phyloP scores from a whole-genome alignment of 495 filamentous ascomycete genomes.

The Cercophora samala region DNA sequence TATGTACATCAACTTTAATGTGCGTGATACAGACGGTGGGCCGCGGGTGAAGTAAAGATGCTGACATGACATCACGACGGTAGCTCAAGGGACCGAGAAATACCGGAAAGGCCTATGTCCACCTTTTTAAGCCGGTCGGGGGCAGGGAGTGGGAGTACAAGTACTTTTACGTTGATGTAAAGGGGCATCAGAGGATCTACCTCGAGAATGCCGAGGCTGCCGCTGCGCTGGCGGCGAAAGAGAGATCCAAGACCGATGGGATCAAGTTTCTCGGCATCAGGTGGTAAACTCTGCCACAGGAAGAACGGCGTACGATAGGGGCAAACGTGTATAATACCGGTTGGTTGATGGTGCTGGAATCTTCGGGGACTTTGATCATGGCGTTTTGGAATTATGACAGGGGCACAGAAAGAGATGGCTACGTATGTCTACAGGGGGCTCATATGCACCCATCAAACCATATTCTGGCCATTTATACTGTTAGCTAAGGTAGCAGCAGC shows the following conservation, averaged over 20 bases:
- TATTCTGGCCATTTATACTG: not conserved
- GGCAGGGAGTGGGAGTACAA: conserved; percentile 72
- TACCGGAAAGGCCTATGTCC: conserved; percentile 68
- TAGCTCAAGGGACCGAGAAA: conserved; percentile 81
- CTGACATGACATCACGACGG: not conserved
- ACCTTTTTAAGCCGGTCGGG: conserved; percentile 63
- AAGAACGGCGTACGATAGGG: not conserved
- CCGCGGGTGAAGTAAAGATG: not conserved
- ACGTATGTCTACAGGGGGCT: not conserved
- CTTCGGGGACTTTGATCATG: not conserved
- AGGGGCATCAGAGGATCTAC: conserved; percentile 55
- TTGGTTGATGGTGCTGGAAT: not conserved
- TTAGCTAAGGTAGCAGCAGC: not conserved
- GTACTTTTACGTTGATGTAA: conserved; percentile 76
- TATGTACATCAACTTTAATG: conserved; percentile 83
- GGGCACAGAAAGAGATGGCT: not conserved
- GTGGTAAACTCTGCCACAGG: conserved; percentile 38
- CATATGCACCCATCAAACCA: not conserved
- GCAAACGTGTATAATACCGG: not conserved
- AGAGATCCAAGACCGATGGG: conserved; percentile 36
- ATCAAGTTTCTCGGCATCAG: conserved; percentile 60
- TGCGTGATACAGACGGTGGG: conserved; percentile 35
- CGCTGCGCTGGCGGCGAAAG: conserved; percentile 29
- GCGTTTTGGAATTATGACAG: not conserved
- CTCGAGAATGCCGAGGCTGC: conserved; percentile 56